Conservation (phyloP, 495 filamentous ascomycete species). For the Thermochaetoides thermophila region DNA sequence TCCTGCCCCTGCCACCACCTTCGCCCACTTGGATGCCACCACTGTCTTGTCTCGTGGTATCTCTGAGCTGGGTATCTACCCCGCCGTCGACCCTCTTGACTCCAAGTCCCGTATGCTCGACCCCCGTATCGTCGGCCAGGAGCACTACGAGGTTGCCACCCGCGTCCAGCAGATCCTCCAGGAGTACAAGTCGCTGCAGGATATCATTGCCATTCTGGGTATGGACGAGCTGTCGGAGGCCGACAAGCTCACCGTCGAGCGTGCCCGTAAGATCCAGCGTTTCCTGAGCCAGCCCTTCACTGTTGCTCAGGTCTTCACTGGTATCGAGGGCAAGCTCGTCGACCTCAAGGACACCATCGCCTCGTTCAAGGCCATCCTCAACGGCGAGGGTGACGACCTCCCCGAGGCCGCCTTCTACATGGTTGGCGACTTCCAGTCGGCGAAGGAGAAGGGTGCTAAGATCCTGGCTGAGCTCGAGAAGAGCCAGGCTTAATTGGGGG, state of each 20-base stretch:
- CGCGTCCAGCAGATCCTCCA: constrained; percentile 97
- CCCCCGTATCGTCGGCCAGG: constrained; percentile 91
- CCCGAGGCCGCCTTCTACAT: constrained; percentile 97
- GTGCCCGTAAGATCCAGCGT: constrained; percentile 98
- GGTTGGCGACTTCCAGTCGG: constrained; percentile 91
- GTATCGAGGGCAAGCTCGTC: constrained; percentile 95
- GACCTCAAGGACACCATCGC: constrained; percentile 96
- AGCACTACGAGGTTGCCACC: constrained; percentile 91
- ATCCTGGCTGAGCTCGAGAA: constrained; percentile 89
- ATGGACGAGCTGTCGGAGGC: constrained; percentile 99
- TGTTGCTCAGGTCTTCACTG: constrained; percentile 95
- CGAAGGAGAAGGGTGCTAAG: constrained; percentile 96
- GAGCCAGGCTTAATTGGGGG: constrained; percentile 42
- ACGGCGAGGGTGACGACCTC: constrained; percentile 87
- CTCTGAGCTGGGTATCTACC: constrained; percentile 99
- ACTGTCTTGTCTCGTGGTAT: constrained; percentile 99
- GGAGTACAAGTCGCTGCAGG: constrained; percentile 99
- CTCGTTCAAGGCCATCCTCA: constrained; percentile 95
- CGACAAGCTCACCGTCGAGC: constrained; percentile 99
- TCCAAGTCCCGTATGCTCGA: constrained; percentile 99
- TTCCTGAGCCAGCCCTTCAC: constrained; percentile 99
- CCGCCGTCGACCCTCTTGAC: constrained; percentile 97
- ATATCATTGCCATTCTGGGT: constrained; percentile 99
- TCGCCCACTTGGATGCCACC: constrained; percentile 99
- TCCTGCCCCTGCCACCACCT: constrained; percentile 97